Percentiles rank a stretch among this genome's conserved stretches.
Conservation (phyloP, 139 green algal species). For the Dunaliella primolecta region DNA sequence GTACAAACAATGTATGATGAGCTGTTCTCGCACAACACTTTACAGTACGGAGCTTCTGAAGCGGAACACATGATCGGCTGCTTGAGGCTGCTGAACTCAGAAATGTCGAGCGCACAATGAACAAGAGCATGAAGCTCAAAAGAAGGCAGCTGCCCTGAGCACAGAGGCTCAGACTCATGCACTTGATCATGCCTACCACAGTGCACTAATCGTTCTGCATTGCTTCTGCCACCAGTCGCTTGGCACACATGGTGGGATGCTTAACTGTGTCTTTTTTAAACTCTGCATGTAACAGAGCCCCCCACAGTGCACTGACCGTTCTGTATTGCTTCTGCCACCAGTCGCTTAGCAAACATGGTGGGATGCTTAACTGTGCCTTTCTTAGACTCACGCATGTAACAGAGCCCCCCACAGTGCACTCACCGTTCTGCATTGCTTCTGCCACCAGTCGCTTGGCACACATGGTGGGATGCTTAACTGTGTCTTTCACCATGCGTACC, state of each 20-base stretch:
- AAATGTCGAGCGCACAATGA: not conserved
- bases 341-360: constrained; percentile 62
- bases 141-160: not conserved
- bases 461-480: constrained; percentile 75
- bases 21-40: constrained; percentile 46
- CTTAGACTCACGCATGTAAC: too few species aligned
- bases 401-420: not conserved
- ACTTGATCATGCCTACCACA: too few species aligned
- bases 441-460: constrained; percentile 70
- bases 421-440: constrained; percentile 50
- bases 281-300: not conserved
- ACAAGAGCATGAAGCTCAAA: not conserved
- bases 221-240: constrained; percentile 77
- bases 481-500: constrained; percentile 69
- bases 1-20: constrained; percentile 29
- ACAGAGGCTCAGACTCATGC: not conserved
- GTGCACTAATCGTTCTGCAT: constrained; percentile 18
- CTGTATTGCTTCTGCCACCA: constrained; percentile 65
- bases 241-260: constrained; percentile 22
- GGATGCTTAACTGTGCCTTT: too few species aligned
- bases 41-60: not conserved
- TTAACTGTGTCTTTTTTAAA: constrained; percentile 69
- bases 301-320: not conserved
- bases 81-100: not conserved
- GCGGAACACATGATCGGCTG: not conserved